Base-by-base conservation (phyloP, 352 stramenopile species). In the Globisporangium sylvaticum region DNA sequence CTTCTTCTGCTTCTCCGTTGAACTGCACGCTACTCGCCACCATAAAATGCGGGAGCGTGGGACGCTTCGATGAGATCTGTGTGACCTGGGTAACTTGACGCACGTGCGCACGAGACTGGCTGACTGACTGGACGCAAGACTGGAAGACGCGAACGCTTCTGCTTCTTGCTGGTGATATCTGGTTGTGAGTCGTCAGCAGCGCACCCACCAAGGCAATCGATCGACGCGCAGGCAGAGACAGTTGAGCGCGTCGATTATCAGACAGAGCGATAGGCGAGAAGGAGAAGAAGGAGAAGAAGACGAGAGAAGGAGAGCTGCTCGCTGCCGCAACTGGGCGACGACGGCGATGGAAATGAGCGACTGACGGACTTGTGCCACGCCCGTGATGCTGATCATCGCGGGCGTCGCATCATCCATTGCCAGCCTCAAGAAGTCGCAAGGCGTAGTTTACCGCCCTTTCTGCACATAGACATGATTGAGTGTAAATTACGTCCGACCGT, bases 11-110 rank as follows among this genome's bases (percentile, higher is more conserved):
- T 60, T 29, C 55, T 48, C 55, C 29, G 8, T 31, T 46, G 7
- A n/a, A 34, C 20, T 46, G 29, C 18, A 34, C 39, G 55, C 31
- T 58, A 27, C 50, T n/a, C 25, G 50, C 50, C 50, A 42, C 55
- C 55, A 61, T 61, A 61, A 37, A 61, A 61, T 15, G 55, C 55
- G 22, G 31, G 55, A 61, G 55, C 31, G 54, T 59, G 29, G 54
- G 18, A 59, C 29, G 54, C 18, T 8, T 18, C n/a, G 39, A n/a
- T n/a, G 42, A 20, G 39, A 46, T 46, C 39, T 46, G 42, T 9
- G 42, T 12, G 18, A 60, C 18, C 18, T 46, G 20, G 12, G 32
- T 20, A 3, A 44, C 54, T 14, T 34, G 22, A n/a, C 18, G 20
- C n/a, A 27, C 46, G 46, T 29, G 6, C 20, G 14, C 42, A 22